Evolutionary conservation across 306 rosid species (phyloP).

Genomic region (Dryas alaskensis): DNA sequence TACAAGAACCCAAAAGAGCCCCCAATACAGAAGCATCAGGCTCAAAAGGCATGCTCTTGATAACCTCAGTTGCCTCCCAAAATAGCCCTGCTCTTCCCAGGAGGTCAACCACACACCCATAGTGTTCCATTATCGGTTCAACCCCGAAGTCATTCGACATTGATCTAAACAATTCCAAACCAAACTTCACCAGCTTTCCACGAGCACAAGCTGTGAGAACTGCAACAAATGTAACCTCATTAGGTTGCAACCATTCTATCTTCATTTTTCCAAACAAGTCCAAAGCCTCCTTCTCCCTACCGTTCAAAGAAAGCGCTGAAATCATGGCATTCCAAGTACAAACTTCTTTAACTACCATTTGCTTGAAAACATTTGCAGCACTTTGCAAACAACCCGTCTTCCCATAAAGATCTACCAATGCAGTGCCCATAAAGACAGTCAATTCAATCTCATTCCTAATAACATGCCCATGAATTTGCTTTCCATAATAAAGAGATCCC

Average conservation of each 20-base stretch:
- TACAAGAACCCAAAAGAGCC: constrained; percentile 74
- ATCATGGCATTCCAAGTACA: constrained; percentile 91
- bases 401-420: constrained; percentile 67
- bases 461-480: constrained; percentile 55
- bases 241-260: constrained; percentile 44
- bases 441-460: constrained; percentile 35
- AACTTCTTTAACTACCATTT: constrained; percentile 40
- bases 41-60: constrained; percentile 60
- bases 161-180: constrained; percentile 53
- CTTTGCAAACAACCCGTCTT: constrained; percentile 55
- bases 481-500: constrained; percentile 54
- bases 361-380: constrained; percentile 41
- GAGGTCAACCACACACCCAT: constrained; percentile 71
- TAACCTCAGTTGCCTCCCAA: constrained; percentile 54
- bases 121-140: constrained; percentile 61
- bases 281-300: constrained; percentile 60
- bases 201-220: constrained; percentile 78
- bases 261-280: constrained; percentile 58
- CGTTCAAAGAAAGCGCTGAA: constrained; percentile 61
- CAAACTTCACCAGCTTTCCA: constrained; percentile 45
- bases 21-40: constrained; percentile 64
- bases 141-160: constrained; percentile 45
- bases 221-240: constrained; percentile 56
- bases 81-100: constrained; percentile 74
- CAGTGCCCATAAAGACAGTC: constrained; percentile 56